These are phyloP conservation scores for Leccinum boreale DNA, from an alignment of 768 basidiomycete species.

Conservation along the genomic window DNA sequence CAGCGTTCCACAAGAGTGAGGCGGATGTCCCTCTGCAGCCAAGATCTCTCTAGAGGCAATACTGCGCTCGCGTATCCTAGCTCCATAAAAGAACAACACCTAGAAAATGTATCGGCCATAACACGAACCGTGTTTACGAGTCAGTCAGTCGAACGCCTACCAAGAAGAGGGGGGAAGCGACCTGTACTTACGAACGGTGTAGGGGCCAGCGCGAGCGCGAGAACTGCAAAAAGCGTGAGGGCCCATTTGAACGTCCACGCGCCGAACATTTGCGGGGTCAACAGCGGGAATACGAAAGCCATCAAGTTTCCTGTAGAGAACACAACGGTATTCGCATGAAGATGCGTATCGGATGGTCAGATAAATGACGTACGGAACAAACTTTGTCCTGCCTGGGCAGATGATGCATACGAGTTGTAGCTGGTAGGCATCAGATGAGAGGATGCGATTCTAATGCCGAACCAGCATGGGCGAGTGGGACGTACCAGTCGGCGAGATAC, in stretches of 20 bases:
- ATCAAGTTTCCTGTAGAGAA: constrained; percentile 32
- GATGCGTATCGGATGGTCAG: not conserved
- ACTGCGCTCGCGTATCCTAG: constrained; percentile 31
- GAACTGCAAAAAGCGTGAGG: constrained; percentile 23
- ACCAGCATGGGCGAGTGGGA: not conserved
- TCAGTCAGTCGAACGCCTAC: not conserved
- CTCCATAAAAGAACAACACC: constrained; percentile 30
- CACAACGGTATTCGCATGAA: not conserved
- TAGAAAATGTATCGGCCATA: not conserved
- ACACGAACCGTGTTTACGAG: not conserved
- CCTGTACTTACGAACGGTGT: constrained; percentile 39
- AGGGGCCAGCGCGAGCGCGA: constrained; percentile 41
- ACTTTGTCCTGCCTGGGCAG: constrained; percentile 52
- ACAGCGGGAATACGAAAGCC: constrained; percentile 47
- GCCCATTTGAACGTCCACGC: constrained; percentile 38
- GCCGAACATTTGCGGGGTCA: constrained; percentile 45
- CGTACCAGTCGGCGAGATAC: constrained; percentile 52
- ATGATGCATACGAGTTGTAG: constrained; percentile 48
- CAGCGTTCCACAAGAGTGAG: not conserved
- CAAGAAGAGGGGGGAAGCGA: not conserved
- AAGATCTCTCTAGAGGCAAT: constrained; percentile 21
- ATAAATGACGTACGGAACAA: constrained; percentile 36
- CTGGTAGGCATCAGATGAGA: constrained; percentile 17
- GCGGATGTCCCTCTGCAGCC: constrained; percentile 9
- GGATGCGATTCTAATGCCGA: not conserved